A percentile compares a stretch with the other conserved stretches of the same genome.
These are phyloP conservation scores for Arthrinium puccinioides DNA, from an alignment of 2,329 filamentous ascomycete species.

Conservation along the genomic window DNA sequence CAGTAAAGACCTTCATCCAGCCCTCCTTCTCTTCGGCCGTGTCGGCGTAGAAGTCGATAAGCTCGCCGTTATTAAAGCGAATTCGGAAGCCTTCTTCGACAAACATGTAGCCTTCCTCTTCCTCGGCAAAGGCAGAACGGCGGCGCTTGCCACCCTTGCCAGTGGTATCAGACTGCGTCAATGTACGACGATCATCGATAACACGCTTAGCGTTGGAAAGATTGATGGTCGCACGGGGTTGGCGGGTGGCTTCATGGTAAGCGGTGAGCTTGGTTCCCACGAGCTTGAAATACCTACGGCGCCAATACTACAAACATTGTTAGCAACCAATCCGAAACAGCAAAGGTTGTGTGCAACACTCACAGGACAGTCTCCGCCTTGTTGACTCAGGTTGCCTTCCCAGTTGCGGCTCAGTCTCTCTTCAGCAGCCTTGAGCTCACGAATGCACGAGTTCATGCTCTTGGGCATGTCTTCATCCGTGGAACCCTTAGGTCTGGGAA, in stretches of 20 bases:
- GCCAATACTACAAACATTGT: conserved; percentile 70
- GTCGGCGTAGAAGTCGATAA: conserved; percentile 98
- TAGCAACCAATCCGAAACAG: conserved; percentile 21
- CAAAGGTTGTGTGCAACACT: conserved; percentile 31
- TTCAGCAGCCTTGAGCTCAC: conserved; percentile 88
- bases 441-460: conserved; percentile 95
- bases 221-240: conserved; percentile 95
- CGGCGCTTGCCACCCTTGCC: conserved; percentile 73
- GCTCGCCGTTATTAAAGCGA: conserved; percentile 94
- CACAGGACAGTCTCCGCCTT: conserved; percentile 95
- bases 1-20: conserved; percentile 85
- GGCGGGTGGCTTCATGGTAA: conserved; percentile 90
- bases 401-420: conserved; percentile 69
- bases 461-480: conserved; percentile 97
- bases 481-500: conserved; percentile 80
- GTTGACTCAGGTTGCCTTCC: conserved; percentile 89
- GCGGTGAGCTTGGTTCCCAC: conserved; percentile 86
- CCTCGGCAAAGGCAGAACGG: conserved; percentile 92
- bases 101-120: conserved; percentile 99
- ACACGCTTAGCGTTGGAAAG: conserved; percentile 85
- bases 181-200: conserved; percentile 80
- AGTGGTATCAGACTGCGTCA: conserved; percentile 77
- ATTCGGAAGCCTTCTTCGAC: conserved; percentile 99
- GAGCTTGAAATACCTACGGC: conserved; percentile 93
- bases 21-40: conserved; percentile 79